These are phyloP conservation scores for Ophiorrhiza pumila DNA, from an alignment of 257 asterid genomes.

Conservation along the genomic window DNA sequence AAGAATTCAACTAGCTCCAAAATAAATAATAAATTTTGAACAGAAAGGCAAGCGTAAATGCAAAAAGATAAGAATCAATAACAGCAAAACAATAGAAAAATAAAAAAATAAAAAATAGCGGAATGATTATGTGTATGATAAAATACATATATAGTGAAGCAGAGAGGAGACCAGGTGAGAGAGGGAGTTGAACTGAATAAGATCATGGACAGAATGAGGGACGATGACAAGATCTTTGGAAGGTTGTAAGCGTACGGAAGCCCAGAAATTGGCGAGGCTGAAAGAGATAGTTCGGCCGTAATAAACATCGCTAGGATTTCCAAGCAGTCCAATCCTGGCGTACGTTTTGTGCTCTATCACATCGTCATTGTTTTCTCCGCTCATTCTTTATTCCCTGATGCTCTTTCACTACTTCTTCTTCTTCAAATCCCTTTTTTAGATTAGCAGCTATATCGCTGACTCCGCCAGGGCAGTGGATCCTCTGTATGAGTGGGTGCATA, in stretches of 20 bases:
- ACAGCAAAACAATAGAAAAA: not conserved
- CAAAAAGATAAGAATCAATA: not conserved
- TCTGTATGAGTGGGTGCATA: too few relatives aligned
- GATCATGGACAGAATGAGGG: constrained; percentile 78
- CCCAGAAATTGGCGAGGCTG: constrained; percentile 78
- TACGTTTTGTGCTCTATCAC: constrained; percentile 66
- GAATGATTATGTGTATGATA: too few relatives aligned
- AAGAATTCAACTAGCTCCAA: too few relatives aligned
- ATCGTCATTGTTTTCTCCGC: constrained; percentile 16
- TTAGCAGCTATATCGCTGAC: too few relatives aligned
- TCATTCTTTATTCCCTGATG: constrained; percentile 23
- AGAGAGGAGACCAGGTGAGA: constrained; percentile 50
- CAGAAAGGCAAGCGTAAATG: not conserved
- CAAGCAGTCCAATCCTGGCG: constrained; percentile 71
- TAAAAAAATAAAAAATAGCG: too few relatives aligned
- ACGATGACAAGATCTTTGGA: constrained; percentile 49
- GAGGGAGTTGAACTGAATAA: constrained; percentile 63
- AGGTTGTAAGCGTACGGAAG: constrained; percentile 64
- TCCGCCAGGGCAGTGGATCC: too few relatives aligned
- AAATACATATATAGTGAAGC: not conserved
- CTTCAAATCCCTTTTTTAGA: too few relatives aligned
- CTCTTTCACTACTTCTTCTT: too few relatives aligned
- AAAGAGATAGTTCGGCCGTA: constrained; percentile 68
- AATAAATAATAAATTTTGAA: too few relatives aligned
- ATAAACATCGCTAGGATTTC: constrained; percentile 90